Conservation (phyloP, 345 rosid species). For the Pugionium cornutum region DNA sequence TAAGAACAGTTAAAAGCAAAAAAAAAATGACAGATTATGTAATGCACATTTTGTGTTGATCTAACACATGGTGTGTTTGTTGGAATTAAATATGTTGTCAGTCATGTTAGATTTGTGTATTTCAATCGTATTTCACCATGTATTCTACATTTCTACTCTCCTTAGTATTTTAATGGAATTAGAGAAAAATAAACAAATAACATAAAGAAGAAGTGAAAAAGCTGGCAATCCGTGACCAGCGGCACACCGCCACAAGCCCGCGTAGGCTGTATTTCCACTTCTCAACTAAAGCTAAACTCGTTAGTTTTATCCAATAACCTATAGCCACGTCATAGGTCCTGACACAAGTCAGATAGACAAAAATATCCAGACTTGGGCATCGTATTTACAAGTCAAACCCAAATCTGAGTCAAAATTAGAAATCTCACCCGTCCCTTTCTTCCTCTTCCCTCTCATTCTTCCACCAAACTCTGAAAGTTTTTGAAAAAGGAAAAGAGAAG, state of each 20-base stretch:
- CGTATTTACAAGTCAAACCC: constrained; percentile 21
- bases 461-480: neutral
- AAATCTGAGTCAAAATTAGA: constrained; percentile 28
- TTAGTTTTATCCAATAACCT: neutral
- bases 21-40: too few relatives aligned
- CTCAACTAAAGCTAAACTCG: neutral
- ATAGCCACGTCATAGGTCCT: constrained; percentile 12
- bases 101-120: too few relatives aligned
- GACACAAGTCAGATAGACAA: constrained; percentile 31
- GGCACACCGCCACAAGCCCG: constrained; percentile 20
- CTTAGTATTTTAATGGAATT: too few relatives aligned
- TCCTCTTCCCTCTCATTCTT: constrained; percentile 39
- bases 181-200: neutral
- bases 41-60: too few relatives aligned
- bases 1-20: too few relatives aligned
- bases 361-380: neutral
- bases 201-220: neutral
- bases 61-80: too few relatives aligned
- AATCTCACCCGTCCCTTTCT: constrained; percentile 9
- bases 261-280: neutral
- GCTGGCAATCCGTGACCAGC: constrained; percentile 12
- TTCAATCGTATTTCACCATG: too few relatives aligned
- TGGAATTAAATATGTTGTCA: too few relatives aligned
- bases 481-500: neutral
- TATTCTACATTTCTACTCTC: too few relatives aligned